phyloP scores from a whole-genome alignment of 2,329 filamentous ascomycete species.

The Ambrosiella xylebori region DNA sequence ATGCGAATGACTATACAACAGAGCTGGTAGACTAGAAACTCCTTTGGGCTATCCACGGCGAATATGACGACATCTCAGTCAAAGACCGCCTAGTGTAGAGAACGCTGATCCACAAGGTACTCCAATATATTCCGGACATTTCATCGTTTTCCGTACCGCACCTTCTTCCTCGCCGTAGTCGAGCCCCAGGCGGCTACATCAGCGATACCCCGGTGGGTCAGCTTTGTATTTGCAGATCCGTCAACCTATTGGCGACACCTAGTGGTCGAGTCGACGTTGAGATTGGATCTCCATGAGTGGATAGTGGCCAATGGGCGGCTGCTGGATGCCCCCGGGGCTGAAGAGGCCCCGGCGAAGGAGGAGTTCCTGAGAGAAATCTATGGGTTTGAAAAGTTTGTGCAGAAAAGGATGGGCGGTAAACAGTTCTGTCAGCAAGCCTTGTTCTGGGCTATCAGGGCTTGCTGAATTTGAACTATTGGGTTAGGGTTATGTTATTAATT shows the following conservation, averaged over 20 bases:
- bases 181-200: slow-evolving; percentile 27
- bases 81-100: slow-evolving; percentile 5
- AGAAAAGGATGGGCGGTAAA: not conserved
- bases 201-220: slow-evolving; percentile 10
- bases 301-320: slow-evolving; percentile 5
- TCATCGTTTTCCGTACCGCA: slow-evolving; percentile 10
- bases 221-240: slow-evolving; percentile 9
- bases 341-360: not conserved
- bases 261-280: slow-evolving; percentile 8
- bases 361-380: slow-evolving; percentile 4
- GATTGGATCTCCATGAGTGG: slow-evolving; percentile 3
- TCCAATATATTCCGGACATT: slow-evolving; percentile 2
- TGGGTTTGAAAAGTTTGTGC: slow-evolving; percentile 5
- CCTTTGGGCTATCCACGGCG: not conserved
- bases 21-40: slow-evolving; percentile 8
- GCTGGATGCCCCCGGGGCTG: not conserved
- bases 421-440: not conserved
- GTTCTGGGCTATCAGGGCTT: not conserved
- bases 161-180: slow-evolving; percentile 59
- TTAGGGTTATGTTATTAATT: too few species aligned
- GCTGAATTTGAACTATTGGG: not conserved
- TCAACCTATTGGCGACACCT: slow-evolving; percentile 5
- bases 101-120: slow-evolving; percentile 6
- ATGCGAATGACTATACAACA: slow-evolving; percentile 7
- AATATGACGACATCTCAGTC: slow-evolving; percentile 3